phyloP scores from a whole-genome alignment of 257 asterid genomes.

The Lavandula angustifolia region DNA sequence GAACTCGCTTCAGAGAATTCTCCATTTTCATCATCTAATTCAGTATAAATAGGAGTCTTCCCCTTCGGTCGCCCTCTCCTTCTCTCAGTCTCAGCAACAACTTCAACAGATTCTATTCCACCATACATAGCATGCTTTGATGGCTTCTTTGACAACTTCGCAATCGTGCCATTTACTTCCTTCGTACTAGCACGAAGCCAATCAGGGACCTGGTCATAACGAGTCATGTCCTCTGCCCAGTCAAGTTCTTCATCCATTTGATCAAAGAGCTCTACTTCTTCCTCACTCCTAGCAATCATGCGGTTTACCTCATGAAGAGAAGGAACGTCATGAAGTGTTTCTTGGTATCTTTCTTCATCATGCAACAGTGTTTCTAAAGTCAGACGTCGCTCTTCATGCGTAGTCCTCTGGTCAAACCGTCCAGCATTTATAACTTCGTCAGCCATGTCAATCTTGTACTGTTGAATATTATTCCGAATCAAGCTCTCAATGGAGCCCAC shows the following conservation, averaged over 20 bases:
- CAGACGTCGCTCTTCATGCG: constrained; percentile 97
- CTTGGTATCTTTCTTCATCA: constrained; percentile 97
- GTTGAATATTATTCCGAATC: constrained; percentile 94
- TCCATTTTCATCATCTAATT: constrained; percentile 82
- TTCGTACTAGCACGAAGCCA: constrained; percentile 88
- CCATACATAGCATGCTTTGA: constrained; percentile 56
- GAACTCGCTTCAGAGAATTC: constrained; percentile 89
- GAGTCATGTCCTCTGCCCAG: constrained; percentile 93
- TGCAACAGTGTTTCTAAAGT: constrained; percentile 93
- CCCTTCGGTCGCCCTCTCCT: constrained; percentile 89
- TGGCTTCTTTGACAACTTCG: constrained; percentile 82
- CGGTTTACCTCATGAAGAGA: constrained; percentile 96
- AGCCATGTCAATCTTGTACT: constrained; percentile 99
- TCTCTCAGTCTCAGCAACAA: constrained; percentile 67
- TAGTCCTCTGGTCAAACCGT: constrained; percentile 97
- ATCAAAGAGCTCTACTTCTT: constrained; percentile 89
- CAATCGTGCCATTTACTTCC: constrained; percentile 74
- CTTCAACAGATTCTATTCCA: constrained; percentile 54
- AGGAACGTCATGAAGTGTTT: constrained; percentile 93
- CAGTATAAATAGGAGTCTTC: constrained; percentile 85
- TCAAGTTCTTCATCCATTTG: constrained; percentile 98
- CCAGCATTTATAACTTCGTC: constrained; percentile 99
- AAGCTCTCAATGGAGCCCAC: constrained; percentile 95
- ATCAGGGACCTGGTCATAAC: constrained; percentile 83
- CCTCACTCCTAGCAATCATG: constrained; percentile 98